Evolutionary conservation across 2,329 filamentous ascomycete species (phyloP).

Genomic region (Penicillium sp.): DNA sequence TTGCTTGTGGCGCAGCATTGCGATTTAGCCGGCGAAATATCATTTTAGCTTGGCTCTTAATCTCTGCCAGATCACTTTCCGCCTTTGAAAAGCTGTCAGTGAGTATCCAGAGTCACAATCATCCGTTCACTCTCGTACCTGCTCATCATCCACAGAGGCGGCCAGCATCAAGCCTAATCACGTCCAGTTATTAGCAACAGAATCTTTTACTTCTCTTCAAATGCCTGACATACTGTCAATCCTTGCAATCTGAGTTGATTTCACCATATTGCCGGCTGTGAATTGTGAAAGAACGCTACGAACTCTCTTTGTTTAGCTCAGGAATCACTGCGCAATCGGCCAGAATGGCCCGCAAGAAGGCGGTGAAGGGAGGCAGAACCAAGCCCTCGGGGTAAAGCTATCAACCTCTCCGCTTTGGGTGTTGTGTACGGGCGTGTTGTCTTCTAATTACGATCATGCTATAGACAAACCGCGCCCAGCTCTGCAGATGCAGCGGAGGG

Average conservation of each 20-base stretch:
- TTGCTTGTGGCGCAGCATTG: constrained; percentile 86
- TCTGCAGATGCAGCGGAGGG: constrained; percentile 29
- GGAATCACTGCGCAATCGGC: constrained; percentile 5
- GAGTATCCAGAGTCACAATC: background rate
- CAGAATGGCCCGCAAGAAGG: constrained; percentile 29
- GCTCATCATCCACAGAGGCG: constrained; percentile 89
- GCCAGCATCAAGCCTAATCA: constrained; percentile 83
- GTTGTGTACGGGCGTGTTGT: background rate
- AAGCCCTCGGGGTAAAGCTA: constrained; percentile 21
- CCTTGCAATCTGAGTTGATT: constrained; percentile 89
- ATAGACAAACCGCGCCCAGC: constrained; percentile 20
- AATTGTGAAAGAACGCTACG: constrained; percentile 3
- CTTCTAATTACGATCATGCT: constrained; percentile 14
- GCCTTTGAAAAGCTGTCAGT: constrained; percentile 45
- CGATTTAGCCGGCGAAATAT: constrained; percentile 84
- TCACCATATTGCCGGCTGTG: constrained; percentile 63
- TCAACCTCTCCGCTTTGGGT: background rate
- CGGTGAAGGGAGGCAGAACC: constrained; percentile 36
- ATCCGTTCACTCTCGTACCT: constrained; percentile 48
- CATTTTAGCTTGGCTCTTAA: constrained; percentile 88
- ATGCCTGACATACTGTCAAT: constrained; percentile 69
- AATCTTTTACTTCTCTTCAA: background rate
- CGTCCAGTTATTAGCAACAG: constrained; percentile 24
- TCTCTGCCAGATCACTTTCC: constrained; percentile 75
- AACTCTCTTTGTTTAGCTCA: constrained; percentile 24